Evolutionary conservation across 805 yeast genomes (phyloP), one percentile per base, ranked within the genome.

Genomic region (Metahyphopichia silvanorum): DNA sequence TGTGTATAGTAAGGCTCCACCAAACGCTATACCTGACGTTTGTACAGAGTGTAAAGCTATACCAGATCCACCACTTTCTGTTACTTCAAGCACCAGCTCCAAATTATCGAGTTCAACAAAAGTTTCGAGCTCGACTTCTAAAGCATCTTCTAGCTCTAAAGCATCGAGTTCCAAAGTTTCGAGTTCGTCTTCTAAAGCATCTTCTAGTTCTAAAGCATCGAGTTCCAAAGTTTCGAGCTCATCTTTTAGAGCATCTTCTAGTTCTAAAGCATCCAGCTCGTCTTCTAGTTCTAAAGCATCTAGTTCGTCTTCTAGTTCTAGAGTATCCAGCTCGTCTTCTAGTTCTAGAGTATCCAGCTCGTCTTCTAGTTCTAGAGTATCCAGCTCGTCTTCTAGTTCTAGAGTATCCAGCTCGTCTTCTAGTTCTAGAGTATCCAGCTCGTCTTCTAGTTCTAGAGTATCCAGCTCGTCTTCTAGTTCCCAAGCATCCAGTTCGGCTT

Each of bases 1-100:
- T 17, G 4, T 10, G 5, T 27, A 27, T 16, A 21, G 24, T 19
- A 29, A 25, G 5, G 27, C 35, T 3, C 16, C 28, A 16, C 39
- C 39, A 22, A 27, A 12, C 19, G 27, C 18, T 10, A 15, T 14
- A 13, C 27, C 35, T 15, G 22, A 31, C n/a, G 35, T 23, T 1
- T 35, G 39, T 23, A 26, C 15, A 16, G 15, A 27, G 5, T 35
- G 39, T 23, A 18, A 12, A 3, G 13, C 32, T 23, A 12, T 23
- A 6, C 25, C 25, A 23, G 5, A 10, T 23, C 13, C n/a, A 7
- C 25, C 25, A 23, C 7, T 10, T 19, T 12, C 25, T 6, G 15
- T 2, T 4, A 10, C 23, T 7, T 21, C 23, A 11, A 21, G 23
- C 23, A 10, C 23, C n/a, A 11, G 20, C 31, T 16, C 38, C 33